Conservation (phyloP, 768 basidiomycete genomes). For the Tylopilus subfusipes region DNA sequence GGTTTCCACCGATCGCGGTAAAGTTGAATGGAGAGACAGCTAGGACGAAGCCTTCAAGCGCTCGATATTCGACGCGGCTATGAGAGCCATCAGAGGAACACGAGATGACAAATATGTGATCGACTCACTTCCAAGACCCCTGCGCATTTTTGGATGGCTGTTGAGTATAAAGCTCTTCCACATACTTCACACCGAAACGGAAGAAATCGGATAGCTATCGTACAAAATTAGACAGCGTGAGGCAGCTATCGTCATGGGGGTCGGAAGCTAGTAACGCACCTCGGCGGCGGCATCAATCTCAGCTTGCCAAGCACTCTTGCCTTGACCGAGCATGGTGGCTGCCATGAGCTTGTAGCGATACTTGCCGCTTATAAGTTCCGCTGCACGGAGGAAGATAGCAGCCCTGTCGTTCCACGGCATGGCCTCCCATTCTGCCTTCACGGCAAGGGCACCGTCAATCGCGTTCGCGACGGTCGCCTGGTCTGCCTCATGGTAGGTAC, state of each 20-base stretch:
- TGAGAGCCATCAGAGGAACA: slow-evolving; percentile 7
- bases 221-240: slow-evolving; percentile 2
- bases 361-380: slow-evolving; percentile 93
- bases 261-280: slow-evolving; percentile 45
- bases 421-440: slow-evolving; percentile 86
- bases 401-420: slow-evolving; percentile 97
- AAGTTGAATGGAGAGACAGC: slow-evolving; percentile 99
- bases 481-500: slow-evolving; percentile 87
- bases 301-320: slow-evolving; percentile 99
- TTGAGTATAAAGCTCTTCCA: slow-evolving; percentile 88
- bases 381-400: slow-evolving; percentile 97
- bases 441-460: slow-evolving; percentile 83
- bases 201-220: slow-evolving; percentile 83
- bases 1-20: slow-evolving; percentile 97
- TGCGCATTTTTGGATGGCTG: slow-evolving; percentile 85
- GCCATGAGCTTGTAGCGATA: slow-evolving; percentile 94
- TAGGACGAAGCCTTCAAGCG: slow-evolving; percentile 97
- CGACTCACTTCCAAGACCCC: slow-evolving; percentile 90
- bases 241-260: not conserved
- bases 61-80: slow-evolving; percentile 93
- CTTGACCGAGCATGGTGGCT: slow-evolving; percentile 96
- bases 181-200: slow-evolving; percentile 94
- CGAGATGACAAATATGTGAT: not conserved
- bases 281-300: slow-evolving; percentile 99
- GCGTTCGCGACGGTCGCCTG: slow-evolving; percentile 69